phyloP scores from a whole-genome alignment of 2,329 filamentous ascomycete genomes.

The Claviceps digitariae region DNA sequence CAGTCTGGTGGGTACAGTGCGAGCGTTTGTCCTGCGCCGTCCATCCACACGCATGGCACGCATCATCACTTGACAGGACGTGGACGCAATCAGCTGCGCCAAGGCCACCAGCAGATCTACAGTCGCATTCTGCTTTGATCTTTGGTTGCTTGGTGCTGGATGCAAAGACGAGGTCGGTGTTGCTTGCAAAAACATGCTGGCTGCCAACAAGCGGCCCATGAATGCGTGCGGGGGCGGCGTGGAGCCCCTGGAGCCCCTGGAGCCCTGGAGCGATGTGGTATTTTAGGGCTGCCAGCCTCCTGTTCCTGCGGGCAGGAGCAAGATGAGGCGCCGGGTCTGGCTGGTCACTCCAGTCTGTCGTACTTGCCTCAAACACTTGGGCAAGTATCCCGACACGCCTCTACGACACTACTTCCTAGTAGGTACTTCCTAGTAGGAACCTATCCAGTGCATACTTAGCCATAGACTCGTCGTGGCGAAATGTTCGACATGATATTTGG shows the following conservation, averaged over 20 bases:
- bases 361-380: too few species aligned
- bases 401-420: too few species aligned
- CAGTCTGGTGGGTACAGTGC: not conserved
- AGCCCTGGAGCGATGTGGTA: not conserved
- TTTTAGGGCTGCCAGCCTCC: not conserved
- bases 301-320: too few species aligned
- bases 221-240: not conserved
- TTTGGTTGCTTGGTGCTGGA: not conserved
- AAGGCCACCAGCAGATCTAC: slow-evolving; percentile 4
- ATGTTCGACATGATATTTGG: too few species aligned
- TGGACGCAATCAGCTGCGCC: not conserved
- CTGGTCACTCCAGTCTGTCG: too few species aligned
- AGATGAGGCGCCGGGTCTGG: too few species aligned
- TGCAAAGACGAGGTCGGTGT: slow-evolving; percentile 1
- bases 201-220: not conserved
- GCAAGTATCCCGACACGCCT: too few species aligned
- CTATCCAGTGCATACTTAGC: too few species aligned
- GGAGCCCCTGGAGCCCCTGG: too few species aligned
- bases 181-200: not conserved
- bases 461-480: too few species aligned
- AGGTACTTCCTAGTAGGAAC: too few species aligned
- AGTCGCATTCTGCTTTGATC: not conserved
- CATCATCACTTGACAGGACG: slow-evolving; percentile 1
- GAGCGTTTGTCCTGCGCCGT: not conserved
- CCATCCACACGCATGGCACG: not conserved